Evolutionary conservation across 2,329 filamentous ascomycete species (phyloP), one percentile per base, ranked within the genome.

Genomic region (Pseudogymnoascus sp.): DNA sequence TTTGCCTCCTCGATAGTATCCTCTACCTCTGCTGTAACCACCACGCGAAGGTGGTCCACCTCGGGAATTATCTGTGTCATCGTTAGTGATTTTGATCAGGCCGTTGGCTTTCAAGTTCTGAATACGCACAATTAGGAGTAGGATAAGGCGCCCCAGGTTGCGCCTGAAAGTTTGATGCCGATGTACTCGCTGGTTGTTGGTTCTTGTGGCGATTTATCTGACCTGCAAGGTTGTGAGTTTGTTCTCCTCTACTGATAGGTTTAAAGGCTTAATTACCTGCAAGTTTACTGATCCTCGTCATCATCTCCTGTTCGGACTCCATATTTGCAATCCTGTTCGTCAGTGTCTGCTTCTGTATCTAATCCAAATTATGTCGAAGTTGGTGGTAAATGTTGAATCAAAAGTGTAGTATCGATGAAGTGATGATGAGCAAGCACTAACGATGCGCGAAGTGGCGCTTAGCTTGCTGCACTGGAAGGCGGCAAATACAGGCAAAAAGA

Each of bases 201-300:
- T 83, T 89, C 73, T 89, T 92, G 76, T 89, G 87, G 60, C 86
- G 84, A 72, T 92, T 92, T 72, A 94, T 93, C 74, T 89, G 87
- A 67, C 88, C 88, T 91, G 66, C 8, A 39, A 60, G 33, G 15
- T 27, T 45, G 65, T 58, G 45, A 61, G 59, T 27, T 45, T 62
- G 85, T 85, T 66, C 77, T 77, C 60, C 79, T 81, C 69, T 82
- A 72, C 65, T 85, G 72, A 63, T 81, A 79, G 15, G 58, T 62
- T 64, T 66, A 55, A 35, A 61, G 39, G 42, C 63, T 61, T 52
- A 72, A 75, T 72, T 73, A 83, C 82, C 81, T 74, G 80, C 79
- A 69, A 84, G 75, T 68, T 80, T 80, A 71, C 80, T 77, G 70
- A 84, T 84, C 69, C 78, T 80, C 63, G 78, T 77, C 62, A 83